phyloP scores from a whole-genome alignment of 306 rosid genomes.

The Prunus mume region DNA sequence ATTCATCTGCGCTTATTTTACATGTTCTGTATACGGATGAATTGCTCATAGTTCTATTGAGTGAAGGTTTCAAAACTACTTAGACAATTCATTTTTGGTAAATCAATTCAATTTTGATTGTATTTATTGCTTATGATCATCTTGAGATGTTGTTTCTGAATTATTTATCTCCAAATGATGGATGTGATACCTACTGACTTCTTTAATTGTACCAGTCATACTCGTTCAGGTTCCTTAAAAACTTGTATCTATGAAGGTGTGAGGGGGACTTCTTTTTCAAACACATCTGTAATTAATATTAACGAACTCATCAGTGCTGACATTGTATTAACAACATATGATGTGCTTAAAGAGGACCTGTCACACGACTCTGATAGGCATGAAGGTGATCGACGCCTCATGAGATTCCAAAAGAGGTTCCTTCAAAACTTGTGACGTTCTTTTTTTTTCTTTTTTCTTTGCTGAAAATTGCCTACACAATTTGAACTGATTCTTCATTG shows the following conservation, averaged over 20 bases:
- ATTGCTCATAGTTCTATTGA: no score
- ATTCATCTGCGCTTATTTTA: no score
- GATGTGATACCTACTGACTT: conserved; percentile 30
- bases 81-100: background rate
- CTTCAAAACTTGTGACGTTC: conserved; percentile 14
- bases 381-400: conserved; percentile 78
- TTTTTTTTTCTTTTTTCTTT: background rate
- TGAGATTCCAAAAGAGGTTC: conserved; percentile 95
- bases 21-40: no score
- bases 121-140: background rate
- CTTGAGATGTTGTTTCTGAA: background rate
- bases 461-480: conserved; percentile 1
- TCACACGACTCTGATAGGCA: conserved; percentile 94
- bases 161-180: conserved; percentile 5
- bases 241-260: conserved; percentile 80
- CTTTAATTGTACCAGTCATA: conserved; percentile 61
- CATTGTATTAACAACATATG: conserved; percentile 86
- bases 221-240: conserved; percentile 74
- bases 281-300: conserved; percentile 43
- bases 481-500: background rate
- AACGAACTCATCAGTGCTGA: conserved; percentile 69
- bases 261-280: conserved; percentile 61
- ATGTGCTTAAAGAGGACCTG: conserved; percentile 86
- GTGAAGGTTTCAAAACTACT: no score
- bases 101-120: background rate